These are phyloP conservation scores for Pestalotiopsis sp. DNA, from an alignment of 2,329 filamentous ascomycete genomes.

Conservation along the genomic window DNA sequence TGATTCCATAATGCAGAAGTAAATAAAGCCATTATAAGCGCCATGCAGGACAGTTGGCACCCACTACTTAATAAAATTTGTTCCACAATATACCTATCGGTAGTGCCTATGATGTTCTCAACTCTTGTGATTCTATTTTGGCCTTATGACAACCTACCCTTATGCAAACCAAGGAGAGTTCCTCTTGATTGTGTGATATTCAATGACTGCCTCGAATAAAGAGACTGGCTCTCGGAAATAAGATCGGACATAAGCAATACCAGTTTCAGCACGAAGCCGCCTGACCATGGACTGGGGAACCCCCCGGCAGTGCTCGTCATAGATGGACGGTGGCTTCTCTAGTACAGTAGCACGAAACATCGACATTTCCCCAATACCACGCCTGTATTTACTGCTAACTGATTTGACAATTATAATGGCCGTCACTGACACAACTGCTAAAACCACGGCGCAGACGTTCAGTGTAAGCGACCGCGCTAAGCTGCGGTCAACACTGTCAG, in stretches of 20 bases:
- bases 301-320: neutral
- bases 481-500: slow-evolving; percentile 1
- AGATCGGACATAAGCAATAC: neutral
- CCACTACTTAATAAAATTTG: neutral
- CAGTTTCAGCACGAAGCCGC: neutral
- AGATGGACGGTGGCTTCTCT: neutral
- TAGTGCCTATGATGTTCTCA: no score
- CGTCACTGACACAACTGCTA: neutral
- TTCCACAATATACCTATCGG: no score
- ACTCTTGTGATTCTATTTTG: no score
- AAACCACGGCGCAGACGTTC: neutral
- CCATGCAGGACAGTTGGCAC: neutral
- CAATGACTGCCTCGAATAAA: neutral
- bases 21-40: neutral
- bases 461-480: slow-evolving; percentile 13
- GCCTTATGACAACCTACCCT: neutral
- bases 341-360: no score
- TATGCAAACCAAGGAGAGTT: neutral
- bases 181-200: neutral
- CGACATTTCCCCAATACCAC: no score
- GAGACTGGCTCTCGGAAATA: neutral
- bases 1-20: neutral
- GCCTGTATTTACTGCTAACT: no score
- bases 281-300: neutral
- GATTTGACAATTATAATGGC: neutral